Evolutionary conservation across 2,329 filamentous ascomycete species (phyloP).

Genomic region (Pseudocercospora fuligena): DNA sequence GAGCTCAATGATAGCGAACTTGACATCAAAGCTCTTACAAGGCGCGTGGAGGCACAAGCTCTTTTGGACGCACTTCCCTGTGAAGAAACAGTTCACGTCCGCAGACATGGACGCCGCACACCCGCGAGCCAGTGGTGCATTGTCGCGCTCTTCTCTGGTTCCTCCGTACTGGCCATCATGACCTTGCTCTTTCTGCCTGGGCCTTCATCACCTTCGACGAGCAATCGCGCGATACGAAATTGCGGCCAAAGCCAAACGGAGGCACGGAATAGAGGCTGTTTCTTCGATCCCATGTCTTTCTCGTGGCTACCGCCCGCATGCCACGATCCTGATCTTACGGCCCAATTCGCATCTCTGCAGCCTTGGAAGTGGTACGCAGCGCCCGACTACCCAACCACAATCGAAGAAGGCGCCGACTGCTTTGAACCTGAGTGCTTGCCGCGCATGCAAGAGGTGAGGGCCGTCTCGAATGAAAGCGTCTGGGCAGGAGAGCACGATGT

Average conservation of each 20-base stretch:
- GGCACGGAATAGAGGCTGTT: background rate
- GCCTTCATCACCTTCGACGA: background rate
- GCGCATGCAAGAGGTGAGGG: background rate
- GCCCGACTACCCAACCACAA: background rate
- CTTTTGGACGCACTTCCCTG: no score
- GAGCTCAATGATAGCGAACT: no score
- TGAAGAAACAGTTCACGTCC: no score
- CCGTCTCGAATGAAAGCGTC: constrained; percentile 2
- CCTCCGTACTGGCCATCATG: background rate
- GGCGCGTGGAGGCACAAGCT: no score
- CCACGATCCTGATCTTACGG: background rate
- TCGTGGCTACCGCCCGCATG: background rate
- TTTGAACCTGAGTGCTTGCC: background rate
- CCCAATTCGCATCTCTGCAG: background rate
- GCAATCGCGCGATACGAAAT: background rate
- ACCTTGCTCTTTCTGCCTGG: background rate
- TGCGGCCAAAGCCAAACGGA: background rate
- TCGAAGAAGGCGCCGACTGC: background rate
- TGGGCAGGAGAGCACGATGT: constrained; percentile 1
- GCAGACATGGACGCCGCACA: no score
- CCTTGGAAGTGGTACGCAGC: background rate
- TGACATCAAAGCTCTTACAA: no score
- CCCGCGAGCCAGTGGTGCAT: no score
- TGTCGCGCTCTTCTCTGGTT: background rate
- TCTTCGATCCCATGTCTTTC: constrained; percentile 6